phyloP scores from a whole-genome alignment of 441 rosid species.

The Dalechampia spathulata region DNA sequence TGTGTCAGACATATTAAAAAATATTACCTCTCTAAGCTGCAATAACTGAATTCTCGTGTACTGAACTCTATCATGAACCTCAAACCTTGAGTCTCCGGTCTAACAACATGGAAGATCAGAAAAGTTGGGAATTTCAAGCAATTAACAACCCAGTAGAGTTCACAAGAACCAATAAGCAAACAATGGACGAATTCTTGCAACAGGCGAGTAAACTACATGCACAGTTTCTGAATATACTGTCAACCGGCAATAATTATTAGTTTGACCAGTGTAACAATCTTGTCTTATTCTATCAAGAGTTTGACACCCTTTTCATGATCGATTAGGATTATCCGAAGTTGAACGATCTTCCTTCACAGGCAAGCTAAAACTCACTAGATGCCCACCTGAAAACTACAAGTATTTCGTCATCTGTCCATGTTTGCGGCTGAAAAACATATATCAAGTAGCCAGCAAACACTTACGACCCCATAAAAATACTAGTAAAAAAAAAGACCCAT shows the following conservation, averaged over 20 bases:
- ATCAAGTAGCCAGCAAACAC: slow-evolving; percentile 58
- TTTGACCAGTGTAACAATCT: too few relatives aligned
- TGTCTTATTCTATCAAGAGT: neutral
- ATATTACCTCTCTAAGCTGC: slow-evolving; percentile 42
- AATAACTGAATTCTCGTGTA: slow-evolving; percentile 69
- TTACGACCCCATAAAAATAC: slow-evolving; percentile 40
- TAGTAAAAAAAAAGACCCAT: too few relatives aligned
- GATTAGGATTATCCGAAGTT: slow-evolving; percentile 7
- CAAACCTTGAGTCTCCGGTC: slow-evolving; percentile 67
- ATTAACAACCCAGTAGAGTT: neutral
- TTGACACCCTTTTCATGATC: neutral
- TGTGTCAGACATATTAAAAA: too few relatives aligned
- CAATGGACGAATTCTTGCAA: neutral
- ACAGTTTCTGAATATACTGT: too few relatives aligned
- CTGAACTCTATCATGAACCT: slow-evolving; percentile 51
- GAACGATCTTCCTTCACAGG: slow-evolving; percentile 51
- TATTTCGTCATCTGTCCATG: slow-evolving; percentile 45
- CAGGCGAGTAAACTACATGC: neutral
- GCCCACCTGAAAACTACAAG: slow-evolving; percentile 64
- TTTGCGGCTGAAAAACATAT: slow-evolving; percentile 64
- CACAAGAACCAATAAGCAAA: neutral
- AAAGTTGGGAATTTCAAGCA: slow-evolving; percentile 12
- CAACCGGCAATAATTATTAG: too few relatives aligned
- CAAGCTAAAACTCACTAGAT: slow-evolving; percentile 25
- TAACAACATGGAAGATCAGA: slow-evolving; percentile 18